Conservation (phyloP, 768 basidiomycete genomes). For the Astraeus odoratus region DNA sequence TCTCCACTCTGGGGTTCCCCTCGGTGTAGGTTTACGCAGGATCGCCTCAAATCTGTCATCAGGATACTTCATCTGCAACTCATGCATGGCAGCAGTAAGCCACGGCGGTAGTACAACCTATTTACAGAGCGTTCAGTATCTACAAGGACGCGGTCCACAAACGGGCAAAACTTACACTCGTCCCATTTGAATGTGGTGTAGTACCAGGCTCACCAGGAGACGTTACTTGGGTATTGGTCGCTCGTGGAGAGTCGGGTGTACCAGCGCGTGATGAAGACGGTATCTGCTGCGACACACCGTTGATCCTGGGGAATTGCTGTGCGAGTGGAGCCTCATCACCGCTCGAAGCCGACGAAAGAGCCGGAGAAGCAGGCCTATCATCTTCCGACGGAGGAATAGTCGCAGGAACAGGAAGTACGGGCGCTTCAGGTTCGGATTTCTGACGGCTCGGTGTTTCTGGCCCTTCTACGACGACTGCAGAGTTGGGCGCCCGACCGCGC, state of each 20-base stretch:
- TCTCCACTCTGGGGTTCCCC: slow-evolving; percentile 74
- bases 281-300: slow-evolving; percentile 34
- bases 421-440: slow-evolving; percentile 33
- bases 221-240: slow-evolving; percentile 5
- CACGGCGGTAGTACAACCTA: slow-evolving; percentile 56
- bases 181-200: slow-evolving; percentile 9
- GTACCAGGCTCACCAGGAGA: slow-evolving; percentile 14
- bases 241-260: slow-evolving; percentile 21
- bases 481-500: slow-evolving; percentile 30
- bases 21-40: slow-evolving; percentile 48
- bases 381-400: slow-evolving; percentile 29
- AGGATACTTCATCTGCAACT: slow-evolving; percentile 65
- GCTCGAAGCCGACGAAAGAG: slow-evolving; percentile 68
- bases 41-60: slow-evolving; percentile 81
- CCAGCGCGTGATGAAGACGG: slow-evolving; percentile 15
- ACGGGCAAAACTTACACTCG: slow-evolving; percentile 20
- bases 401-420: slow-evolving; percentile 26
- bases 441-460: slow-evolving; percentile 47
- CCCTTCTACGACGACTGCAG: slow-evolving; percentile 26
- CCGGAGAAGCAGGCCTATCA: slow-evolving; percentile 62
- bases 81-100: slow-evolving; percentile 60
- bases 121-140: slow-evolving; percentile 28
- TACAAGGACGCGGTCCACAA: slow-evolving; percentile 16
- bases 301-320: slow-evolving; percentile 49
- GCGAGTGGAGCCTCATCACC: slow-evolving; percentile 71